Conservation (phyloP, 75 land plant genomes). For the Gnetum montanum region DNA sequence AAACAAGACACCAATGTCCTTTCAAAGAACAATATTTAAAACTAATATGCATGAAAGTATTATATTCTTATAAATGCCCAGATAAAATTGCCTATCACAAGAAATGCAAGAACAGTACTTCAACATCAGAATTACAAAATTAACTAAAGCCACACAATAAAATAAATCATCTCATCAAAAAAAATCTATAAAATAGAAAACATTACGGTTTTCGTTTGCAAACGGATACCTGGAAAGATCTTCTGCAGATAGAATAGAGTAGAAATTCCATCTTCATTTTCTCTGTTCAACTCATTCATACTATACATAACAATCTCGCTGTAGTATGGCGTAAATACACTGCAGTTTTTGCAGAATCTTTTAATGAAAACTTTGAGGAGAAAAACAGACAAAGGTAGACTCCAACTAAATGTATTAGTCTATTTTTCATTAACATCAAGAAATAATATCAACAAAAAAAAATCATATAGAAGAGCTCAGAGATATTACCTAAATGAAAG, state of each 20-base stretch:
- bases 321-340: constrained; percentile 98
- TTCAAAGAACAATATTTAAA: no score
- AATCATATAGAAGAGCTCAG: neutral
- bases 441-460: no score
- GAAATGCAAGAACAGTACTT: neutral
- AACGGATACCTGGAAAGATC: constrained; percentile 74
- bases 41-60: no score
- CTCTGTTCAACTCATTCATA: constrained; percentile 47
- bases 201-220: neutral
- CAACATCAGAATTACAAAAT: no score
- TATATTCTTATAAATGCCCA: no score
- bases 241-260: constrained; percentile 91
- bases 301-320: constrained; percentile 83
- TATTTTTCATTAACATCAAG: neutral
- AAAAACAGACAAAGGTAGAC: neutral
- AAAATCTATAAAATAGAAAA: neutral
- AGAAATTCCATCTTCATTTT: constrained; percentile 89
- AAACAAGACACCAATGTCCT: no score
- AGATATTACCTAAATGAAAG: constrained; percentile 72
- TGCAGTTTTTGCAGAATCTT: constrained; percentile 18
- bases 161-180: neutral
- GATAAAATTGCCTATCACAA: no score
- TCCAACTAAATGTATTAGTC: no score
- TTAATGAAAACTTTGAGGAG: neutral
- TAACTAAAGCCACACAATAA: no score